A percentile compares a stretch with the other conserved stretches of the same genome.
Conservation (phyloP, 106 monocot species). For the Iris macrosiphon region DNA sequence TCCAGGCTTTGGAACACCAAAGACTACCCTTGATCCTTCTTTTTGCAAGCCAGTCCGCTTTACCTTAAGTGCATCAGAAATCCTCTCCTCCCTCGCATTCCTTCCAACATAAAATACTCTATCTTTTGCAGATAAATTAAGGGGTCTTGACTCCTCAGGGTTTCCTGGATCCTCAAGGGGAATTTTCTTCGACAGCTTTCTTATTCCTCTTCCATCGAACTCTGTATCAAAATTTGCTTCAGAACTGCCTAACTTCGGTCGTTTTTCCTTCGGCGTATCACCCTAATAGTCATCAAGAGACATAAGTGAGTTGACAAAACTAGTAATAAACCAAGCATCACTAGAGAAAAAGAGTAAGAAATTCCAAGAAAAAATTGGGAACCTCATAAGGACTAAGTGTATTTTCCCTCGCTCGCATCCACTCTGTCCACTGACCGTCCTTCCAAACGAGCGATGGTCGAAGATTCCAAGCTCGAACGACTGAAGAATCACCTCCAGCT, state of each 20-base stretch:
- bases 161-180: slow-evolving; percentile 19
- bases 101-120: slow-evolving; percentile 57
- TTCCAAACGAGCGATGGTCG: slow-evolving; percentile 84
- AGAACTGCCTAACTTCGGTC: slow-evolving; percentile 38
- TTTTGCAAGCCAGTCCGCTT: slow-evolving; percentile 61
- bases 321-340: neutral
- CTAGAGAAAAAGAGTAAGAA: neutral
- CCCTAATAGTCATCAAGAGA: slow-evolving; percentile 26
- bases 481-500: slow-evolving; percentile 49
- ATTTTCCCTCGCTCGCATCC: slow-evolving; percentile 30
- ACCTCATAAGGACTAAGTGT: slow-evolving; percentile 44
- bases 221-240: slow-evolving; percentile 23
- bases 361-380: slow-evolving; percentile 6
- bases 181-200: slow-evolving; percentile 14
- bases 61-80: slow-evolving; percentile 23
- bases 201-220: slow-evolving; percentile 14
- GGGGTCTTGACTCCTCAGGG: slow-evolving; percentile 29
- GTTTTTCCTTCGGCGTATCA: slow-evolving; percentile 79
- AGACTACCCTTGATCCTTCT: slow-evolving; percentile 76
- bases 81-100: slow-evolving; percentile 30
- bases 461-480: slow-evolving; percentile 68
- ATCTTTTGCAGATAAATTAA: slow-evolving; percentile 60
- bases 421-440: slow-evolving; percentile 84
- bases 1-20: slow-evolving; percentile 95
- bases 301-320: neutral